Percentiles rank a stretch among this genome's conserved stretches.
Evolutionary conservation across 1,284 basidiomycete genomes (phyloP).

Genomic region (Fomitiporia mediterranea): DNA sequence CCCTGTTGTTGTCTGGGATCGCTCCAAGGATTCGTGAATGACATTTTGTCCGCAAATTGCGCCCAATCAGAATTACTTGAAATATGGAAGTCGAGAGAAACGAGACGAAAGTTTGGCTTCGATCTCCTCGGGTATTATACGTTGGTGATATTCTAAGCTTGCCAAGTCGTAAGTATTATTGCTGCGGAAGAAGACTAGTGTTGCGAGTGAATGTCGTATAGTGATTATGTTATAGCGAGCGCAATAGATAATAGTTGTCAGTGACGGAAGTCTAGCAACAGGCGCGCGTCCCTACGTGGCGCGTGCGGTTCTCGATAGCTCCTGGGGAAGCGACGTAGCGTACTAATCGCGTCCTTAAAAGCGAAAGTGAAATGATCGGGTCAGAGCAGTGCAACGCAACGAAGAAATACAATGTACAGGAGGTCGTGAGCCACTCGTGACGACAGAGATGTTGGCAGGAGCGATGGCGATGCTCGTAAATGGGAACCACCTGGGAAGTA

Average conservation of each 20-base stretch:
- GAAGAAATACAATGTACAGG: slow-evolving; percentile 12
- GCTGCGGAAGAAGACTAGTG: slow-evolving; percentile 2
- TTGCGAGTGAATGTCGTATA: too few species aligned
- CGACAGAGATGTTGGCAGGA: slow-evolving; percentile 8
- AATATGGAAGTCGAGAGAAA: neutral
- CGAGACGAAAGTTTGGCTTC: too few species aligned
- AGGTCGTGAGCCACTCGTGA: slow-evolving; percentile 13
- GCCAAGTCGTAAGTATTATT: neutral
- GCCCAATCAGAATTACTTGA: neutral
- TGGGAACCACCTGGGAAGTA: neutral
- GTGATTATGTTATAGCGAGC: neutral
- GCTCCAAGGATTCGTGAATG: slow-evolving; percentile 11
- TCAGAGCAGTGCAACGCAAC: slow-evolving; percentile 16
- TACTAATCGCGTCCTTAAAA: slow-evolving; percentile 17
- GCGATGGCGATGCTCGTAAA: slow-evolving; percentile 3
- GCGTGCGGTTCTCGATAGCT: slow-evolving; percentile 8
- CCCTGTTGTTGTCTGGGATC: slow-evolving; percentile 6
- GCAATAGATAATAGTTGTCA: neutral
- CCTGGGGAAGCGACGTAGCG: slow-evolving; percentile 11
- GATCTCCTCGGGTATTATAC: neutral
- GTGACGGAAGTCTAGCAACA: slow-evolving; percentile 4
- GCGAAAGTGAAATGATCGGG: slow-evolving; percentile 11
- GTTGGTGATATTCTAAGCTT: neutral
- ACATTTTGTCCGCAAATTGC: neutral
- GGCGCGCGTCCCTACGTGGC: slow-evolving; percentile 1